Conservation (phyloP, 2,329 filamentous ascomycete species). For the Phoma sp. region DNA sequence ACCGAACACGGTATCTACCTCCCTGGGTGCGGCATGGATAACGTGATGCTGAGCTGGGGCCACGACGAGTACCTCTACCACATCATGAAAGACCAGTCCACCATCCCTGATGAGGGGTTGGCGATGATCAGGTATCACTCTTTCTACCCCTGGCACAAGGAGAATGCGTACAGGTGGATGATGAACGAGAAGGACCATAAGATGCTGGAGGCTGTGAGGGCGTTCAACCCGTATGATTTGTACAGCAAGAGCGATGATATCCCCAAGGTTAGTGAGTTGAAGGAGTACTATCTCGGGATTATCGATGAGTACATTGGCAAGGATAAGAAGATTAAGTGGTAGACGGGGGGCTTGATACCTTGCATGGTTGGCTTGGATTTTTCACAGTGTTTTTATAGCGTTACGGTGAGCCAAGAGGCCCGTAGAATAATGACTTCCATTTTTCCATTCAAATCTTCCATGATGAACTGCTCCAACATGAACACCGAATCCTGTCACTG, state of each 20-base stretch:
- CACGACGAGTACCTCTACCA: constrained; percentile 90
- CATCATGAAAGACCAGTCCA: constrained; percentile 81
- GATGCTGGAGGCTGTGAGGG: constrained; percentile 80
- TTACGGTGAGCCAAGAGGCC: constrained; percentile 22
- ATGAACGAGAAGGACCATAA: constrained; percentile 82
- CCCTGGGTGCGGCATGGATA: constrained; percentile 80
- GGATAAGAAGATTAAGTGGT: constrained; percentile 73
- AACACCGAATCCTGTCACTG: too few relatives aligned
- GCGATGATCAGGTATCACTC: constrained; percentile 95
- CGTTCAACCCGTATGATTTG: constrained; percentile 89
- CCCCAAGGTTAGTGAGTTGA: constrained; percentile 76
- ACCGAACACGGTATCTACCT: constrained; percentile 81
- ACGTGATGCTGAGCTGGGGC: constrained; percentile 89
- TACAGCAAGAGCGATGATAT: constrained; percentile 90
- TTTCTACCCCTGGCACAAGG: constrained; percentile 90
- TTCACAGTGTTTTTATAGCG: constrained; percentile 11
- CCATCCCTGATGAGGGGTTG: constrained; percentile 78
- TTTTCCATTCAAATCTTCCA: too few relatives aligned
- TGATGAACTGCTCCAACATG: too few relatives aligned
- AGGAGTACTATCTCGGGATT: constrained; percentile 76
- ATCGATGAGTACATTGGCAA: constrained; percentile 75
- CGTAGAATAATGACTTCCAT: constrained; percentile 2
- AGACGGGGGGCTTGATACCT: constrained; percentile 17
- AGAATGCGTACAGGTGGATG: constrained; percentile 78
- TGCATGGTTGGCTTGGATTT: not conserved